Conservation (phyloP, 768 basidiomycete genomes). For the Tricholoma sp. region DNA sequence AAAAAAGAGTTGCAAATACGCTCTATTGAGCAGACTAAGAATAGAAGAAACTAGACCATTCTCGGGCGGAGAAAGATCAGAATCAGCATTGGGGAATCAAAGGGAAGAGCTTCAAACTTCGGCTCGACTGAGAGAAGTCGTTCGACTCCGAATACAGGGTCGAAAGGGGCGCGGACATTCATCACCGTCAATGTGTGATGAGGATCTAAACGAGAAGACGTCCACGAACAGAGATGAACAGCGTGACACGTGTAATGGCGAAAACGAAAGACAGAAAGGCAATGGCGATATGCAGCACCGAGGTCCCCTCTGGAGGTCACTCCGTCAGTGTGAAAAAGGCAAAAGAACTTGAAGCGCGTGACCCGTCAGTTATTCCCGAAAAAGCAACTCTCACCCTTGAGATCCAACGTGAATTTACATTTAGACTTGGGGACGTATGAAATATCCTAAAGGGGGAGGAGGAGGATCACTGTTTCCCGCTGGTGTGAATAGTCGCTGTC, state of each 20-base stretch:
- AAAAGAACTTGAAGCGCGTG: no score
- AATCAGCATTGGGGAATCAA: not conserved
- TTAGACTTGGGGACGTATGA: not conserved
- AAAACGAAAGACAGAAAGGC: not conserved
- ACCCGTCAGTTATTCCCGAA: not conserved
- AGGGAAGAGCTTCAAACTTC: not conserved
- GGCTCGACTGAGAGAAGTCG: not conserved
- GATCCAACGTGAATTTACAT: not conserved
- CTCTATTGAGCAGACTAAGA: not conserved
- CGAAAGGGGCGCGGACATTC: not conserved
- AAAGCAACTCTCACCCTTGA: not conserved
- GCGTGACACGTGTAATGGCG: not conserved
- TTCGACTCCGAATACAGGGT: not conserved
- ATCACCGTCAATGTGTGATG: not conserved
- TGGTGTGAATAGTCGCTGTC: no score
- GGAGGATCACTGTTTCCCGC: no score
- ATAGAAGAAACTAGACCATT: not conserved
- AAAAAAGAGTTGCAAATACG: no score
- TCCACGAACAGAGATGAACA: not conserved
- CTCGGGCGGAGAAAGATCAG: not conserved
- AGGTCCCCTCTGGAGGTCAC: no score
- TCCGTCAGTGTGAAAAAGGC: no score
- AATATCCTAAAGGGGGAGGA: not conserved
- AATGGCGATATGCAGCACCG: not conserved
- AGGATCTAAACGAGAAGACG: not conserved